These are phyloP conservation scores for Plasmodium gonderi DNA, from an alignment of 169 alveolate genomes.

Conservation along the genomic window DNA sequence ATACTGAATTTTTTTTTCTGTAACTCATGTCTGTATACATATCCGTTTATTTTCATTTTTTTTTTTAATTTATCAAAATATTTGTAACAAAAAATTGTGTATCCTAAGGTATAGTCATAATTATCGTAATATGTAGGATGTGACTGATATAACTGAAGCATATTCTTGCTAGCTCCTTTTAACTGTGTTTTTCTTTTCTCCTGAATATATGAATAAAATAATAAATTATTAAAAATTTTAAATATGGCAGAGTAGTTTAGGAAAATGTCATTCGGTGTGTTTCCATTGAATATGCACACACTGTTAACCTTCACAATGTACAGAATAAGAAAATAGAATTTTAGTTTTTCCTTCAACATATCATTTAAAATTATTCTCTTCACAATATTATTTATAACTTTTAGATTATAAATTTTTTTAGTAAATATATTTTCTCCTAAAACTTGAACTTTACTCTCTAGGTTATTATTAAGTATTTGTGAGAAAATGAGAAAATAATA, in stretches of 20 bases:
- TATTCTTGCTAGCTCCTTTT: not conserved
- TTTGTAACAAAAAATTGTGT: conserved; percentile 36
- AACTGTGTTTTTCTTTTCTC: conserved; percentile 19
- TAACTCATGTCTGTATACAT: conserved; percentile 19
- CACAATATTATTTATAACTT: conserved; percentile 47
- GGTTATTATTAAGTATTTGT: conserved; percentile 62
- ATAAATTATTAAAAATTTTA: conserved; percentile 44
- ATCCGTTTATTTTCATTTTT: conserved; percentile 15
- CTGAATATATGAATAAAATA: conserved; percentile 34
- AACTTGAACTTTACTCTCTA: conserved; percentile 40
- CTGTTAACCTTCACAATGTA: conserved; percentile 47
- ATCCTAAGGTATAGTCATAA: conserved; percentile 27
- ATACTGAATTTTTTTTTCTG: conserved; percentile 25
- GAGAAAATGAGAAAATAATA: conserved; percentile 53
- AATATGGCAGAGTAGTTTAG: conserved; percentile 40
- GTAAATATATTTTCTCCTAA: conserved; percentile 64
- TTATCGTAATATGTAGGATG: not conserved
- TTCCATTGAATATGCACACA: not conserved
- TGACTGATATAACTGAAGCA: not conserved
- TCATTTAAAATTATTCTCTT: conserved; percentile 58
- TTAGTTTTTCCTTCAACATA: conserved; percentile 52
- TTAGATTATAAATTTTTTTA: conserved; percentile 57
- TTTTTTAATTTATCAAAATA: conserved; percentile 52
- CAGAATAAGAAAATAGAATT: conserved; percentile 49
- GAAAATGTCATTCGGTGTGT: conserved; percentile 9